Percentiles rank a stretch among this genome's conserved stretches.
Conservation (phyloP, 768 basidiomycete genomes). For the Melanogaster broomeanus region DNA sequence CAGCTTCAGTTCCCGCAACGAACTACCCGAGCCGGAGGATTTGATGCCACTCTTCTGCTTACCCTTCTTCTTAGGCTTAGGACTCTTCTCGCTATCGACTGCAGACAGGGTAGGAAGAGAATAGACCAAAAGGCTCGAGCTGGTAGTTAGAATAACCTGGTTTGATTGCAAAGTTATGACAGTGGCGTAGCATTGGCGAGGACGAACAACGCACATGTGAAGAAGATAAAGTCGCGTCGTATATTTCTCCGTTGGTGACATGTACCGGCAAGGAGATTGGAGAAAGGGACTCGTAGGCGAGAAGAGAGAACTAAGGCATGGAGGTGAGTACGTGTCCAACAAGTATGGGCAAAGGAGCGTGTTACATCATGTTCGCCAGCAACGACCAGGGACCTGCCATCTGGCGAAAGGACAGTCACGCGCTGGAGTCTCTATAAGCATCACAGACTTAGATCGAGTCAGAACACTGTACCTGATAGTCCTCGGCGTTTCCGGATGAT, state of each 20-base stretch:
- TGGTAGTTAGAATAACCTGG: constrained; percentile 70
- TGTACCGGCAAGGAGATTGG: constrained; percentile 49
- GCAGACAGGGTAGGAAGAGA: constrained; percentile 41
- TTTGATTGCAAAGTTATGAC: neutral
- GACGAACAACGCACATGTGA: constrained; percentile 48
- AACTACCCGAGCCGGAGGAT: constrained; percentile 15
- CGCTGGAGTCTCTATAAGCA: constrained; percentile 46
- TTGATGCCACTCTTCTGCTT: constrained; percentile 38
- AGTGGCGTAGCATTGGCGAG: neutral
- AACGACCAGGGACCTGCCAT: constrained; percentile 62
- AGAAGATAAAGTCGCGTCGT: constrained; percentile 78
- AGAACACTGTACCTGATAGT: constrained; percentile 78
- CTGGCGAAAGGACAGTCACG: constrained; percentile 81
- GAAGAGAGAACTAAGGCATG: constrained; percentile 55
- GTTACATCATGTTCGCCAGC: constrained; percentile 75
- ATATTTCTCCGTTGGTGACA: constrained; percentile 76
- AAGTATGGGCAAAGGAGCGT: constrained; percentile 17
- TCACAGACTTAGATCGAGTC: neutral
- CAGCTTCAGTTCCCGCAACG: constrained; percentile 38
- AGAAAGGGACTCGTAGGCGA: constrained; percentile 60
- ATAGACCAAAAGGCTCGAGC: constrained; percentile 64
- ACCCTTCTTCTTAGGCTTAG: constrained; percentile 33
- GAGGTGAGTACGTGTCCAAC: constrained; percentile 9
- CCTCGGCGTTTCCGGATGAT: constrained; percentile 57
- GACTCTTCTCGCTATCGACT: constrained; percentile 12